Base-by-base conservation (phyloP, 352 stramenopile species). In the Phytopythium ostracodes region DNA sequence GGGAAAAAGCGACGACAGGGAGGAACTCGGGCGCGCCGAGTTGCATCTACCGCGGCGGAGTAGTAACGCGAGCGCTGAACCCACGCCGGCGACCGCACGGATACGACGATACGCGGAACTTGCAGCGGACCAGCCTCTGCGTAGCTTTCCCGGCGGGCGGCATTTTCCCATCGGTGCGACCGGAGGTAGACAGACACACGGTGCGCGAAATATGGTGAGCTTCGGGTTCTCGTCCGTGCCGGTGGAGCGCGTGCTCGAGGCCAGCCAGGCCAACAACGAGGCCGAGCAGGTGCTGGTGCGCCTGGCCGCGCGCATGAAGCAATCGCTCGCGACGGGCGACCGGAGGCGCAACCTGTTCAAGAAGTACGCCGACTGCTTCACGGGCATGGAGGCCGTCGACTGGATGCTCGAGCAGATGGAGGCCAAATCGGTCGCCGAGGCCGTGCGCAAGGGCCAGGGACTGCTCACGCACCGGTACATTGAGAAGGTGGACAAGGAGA, bases 401-500 rank as follows among this genome's bases (percentile, higher is more conserved):
- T 92, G 84, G 84, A 92, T 92, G 84, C 79, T 92, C 42, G 81
- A 92, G 71, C 79, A 89, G 57, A 91, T 91, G 81, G 81, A 92
- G 54, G 84, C 81, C 71, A 89, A 88, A 67, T 90, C 79, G 18
- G 81, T 92, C 18, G 79, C 79, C 17, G 81, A 91, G 50, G 84
- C 84, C 36, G 80, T 92, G n/a, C 84, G 81, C 71, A 92, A 91
- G 58, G 84, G 84, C 54, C 81, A 92, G 69, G 78, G 76, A 11
- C 65, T 92, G 58, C 55, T 91, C 50, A 79, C 77, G 14, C 72
- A 76, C 35, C 77, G 72, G 8, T 92, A 88, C 68, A 89, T 92
- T 40, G 81, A 91, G 59, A 91, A 91, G 52, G 84, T 92, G 33
- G 81, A 91, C 59, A 89, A 88, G 63, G 84, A 92, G 62, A 73